Base-by-base conservation (phyloP, 108 stramenopile genomes). In the Fistulifera pelliculosa region DNA sequence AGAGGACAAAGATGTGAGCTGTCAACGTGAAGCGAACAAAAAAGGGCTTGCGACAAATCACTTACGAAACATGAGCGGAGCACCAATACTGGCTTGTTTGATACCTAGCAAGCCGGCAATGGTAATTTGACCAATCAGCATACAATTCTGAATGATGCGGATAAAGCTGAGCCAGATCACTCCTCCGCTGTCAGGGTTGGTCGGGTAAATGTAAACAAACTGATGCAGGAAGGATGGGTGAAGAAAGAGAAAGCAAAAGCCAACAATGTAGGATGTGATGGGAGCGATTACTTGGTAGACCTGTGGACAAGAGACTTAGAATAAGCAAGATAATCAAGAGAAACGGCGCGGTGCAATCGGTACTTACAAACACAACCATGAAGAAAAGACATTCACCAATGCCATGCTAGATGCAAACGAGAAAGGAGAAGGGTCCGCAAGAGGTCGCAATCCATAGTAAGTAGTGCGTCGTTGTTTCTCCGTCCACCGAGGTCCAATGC, bases 251-350 rank as follows among this genome's bases (percentile, higher is more conserved):
- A 80, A 86, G 41, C 79, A 70, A n/a, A 71, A 11, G 0, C 64
- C 49, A 22, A 73, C 44, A 44, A 87, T 76, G 44, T 68, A 68
- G 22, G 64, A 50, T 0, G 74, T 78, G 22, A 87, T 57, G 4
- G 85, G 85, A 1, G 79, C 73, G 31, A 87, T 70, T 51, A 71
- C 61, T 16, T 64, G 55, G 41, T 83, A 87, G 0, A 82, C 80
- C 51, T 72, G 3, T 3, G 6, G 31, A 35, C 3, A 8, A 35
- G 31, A 35, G 8, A 35, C 31, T n/a, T n/a, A n/a, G 8, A 35
- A 8, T 35, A 35, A 35, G 31, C 31, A 8, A 35, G 8, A 35
- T 3, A 3, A 35, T 35, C 31, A 35, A 35, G 8, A 8, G 31
- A 8, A 35, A 35, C 3, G 31, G 8, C 6, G 6, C 3, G 3